Base-by-base conservation (phyloP, 2,329 filamentous ascomycete species). In the Beauveria caledonica region DNA sequence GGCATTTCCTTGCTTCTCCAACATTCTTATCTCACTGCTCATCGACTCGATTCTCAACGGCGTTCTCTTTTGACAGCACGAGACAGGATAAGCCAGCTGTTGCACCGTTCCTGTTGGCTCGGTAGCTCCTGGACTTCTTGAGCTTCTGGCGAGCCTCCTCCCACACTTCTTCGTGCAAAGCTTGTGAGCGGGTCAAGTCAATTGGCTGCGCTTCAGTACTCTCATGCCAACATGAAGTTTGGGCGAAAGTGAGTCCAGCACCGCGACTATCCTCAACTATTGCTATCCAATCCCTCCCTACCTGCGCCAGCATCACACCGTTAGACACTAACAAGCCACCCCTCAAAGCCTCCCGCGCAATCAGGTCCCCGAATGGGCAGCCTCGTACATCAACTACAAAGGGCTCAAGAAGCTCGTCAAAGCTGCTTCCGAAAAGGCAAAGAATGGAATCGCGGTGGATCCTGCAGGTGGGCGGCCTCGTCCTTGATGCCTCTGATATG, bases 391-490 rank as follows among this genome's bases (percentile, higher is more conserved):
- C 78, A 86, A 94, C 76, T 95, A 95, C 79, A 94, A 93, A 72
- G 86, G 87, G 67, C 79, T 97, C 68, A 99, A 99, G 81, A 96
- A 94, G 78, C 84, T 97, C 65, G 92, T 99, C 77, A 97, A 96
- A 68, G 84, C 87, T 13, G 87, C 89, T 39, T 81, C 85, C 62
- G 79, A 83, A 64, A 82, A 84, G 63, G 79, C 79, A 15, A 87
- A 86, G 70, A 80, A 84, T 69, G 89, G 88, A 68, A 83, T 87
- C 67, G 84, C 88, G 68, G 87, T 90, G 63, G 94, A 99, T 82
- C 81, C 96, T 76, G 92, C 93, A 79, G 92, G 93, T 96, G 83
- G 80, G 87, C 72, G 69, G 70, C 67, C 69, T 72, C 54, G 46
- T 55, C 56, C 55, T 40, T 57, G 49, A 60, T 54, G 58, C 58